Evolutionary conservation across 78 protist genomes (phyloP), one percentile per base, ranked within the genome.

Genomic region (Speleostelium caveatum): DNA sequence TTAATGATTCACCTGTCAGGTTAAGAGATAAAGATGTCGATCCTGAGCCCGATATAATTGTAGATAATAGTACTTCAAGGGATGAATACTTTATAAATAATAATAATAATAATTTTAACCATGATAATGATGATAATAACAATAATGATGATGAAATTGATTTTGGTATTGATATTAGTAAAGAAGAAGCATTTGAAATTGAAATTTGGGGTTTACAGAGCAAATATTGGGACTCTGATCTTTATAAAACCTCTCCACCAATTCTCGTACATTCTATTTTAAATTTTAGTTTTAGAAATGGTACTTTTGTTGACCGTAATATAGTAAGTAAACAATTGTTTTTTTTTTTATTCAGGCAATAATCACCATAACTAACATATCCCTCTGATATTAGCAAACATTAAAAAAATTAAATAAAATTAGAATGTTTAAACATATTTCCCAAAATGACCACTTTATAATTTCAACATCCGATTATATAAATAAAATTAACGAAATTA

Each of bases 401-500:
- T 60, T 83, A 67, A 83, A 83, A 7, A 67, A 83, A 41, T 30
- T 56, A 69, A 75, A 79, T 14, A 30, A 12, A 22, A 45, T 83
- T 33, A 67, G 79, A 71, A 33, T 83, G 59, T 60, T 83, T 58
- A 61, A 83, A 69, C 16, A 69, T 24, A 32, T 73, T 63, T 59
- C 77, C 21, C 22, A 28, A 45, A 83, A 69, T 59, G 91, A 83
- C 19, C 69, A 83, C 66, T 53, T 45, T 33, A 60, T 83, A 14
- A 8, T 69, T 19, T 26, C 35, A 41, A 67, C 71, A 58, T 39
- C 16, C 19, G 91, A 83, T 58, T 83, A 59, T 58, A 83, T 71
- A 2, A 17, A 28, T 22, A 32, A 33, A 21, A 83, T 83, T 17
- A 62, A 68, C 35, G 22, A 32, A 1, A 32, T 79, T 16, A 79